Percentiles rank a stretch among this genome's conserved stretches.
Conservation (phyloP, 106 monocot genomes). For the Platanthera zijinensis region DNA sequence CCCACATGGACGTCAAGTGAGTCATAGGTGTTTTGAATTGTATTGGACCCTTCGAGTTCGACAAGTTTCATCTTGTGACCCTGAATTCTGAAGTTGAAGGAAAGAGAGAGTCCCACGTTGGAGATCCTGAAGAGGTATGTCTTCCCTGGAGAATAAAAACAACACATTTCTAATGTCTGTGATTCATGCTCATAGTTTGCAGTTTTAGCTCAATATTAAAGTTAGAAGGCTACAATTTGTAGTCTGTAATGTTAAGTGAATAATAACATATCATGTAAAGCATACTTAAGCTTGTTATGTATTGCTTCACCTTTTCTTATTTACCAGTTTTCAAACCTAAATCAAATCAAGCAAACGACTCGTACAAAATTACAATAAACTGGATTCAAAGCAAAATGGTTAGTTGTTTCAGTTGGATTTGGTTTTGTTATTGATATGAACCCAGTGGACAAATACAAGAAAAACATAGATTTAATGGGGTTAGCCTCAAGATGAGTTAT, state of each 20-base stretch:
- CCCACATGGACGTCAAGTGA: conserved; percentile 80
- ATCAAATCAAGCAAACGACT: neutral
- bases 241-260: too few relatives aligned
- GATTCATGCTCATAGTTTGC: neutral
- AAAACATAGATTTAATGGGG: too few relatives aligned
- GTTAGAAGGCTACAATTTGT: too few relatives aligned
- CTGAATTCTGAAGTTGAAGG: conserved; percentile 86
- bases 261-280: too few relatives aligned
- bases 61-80: conserved; percentile 63
- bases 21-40: conserved; percentile 68
- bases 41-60: conserved; percentile 81
- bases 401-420: too few relatives aligned
- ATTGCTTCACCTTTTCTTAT: neutral
- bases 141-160: conserved; percentile 38
- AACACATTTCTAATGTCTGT: too few relatives aligned
- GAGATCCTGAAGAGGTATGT: conserved; percentile 82
- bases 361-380: too few relatives aligned
- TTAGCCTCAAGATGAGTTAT: too few relatives aligned
- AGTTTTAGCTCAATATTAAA: neutral
- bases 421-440: too few relatives aligned
- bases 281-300: too few relatives aligned
- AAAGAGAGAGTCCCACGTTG: conserved; percentile 66
- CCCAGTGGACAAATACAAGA: too few relatives aligned
- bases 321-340: neutral
- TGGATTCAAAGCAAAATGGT: too few relatives aligned